These are phyloP conservation scores for Artomyces pyxidatus DNA, from an alignment of 768 basidiomycete species.

Conservation along the genomic window DNA sequence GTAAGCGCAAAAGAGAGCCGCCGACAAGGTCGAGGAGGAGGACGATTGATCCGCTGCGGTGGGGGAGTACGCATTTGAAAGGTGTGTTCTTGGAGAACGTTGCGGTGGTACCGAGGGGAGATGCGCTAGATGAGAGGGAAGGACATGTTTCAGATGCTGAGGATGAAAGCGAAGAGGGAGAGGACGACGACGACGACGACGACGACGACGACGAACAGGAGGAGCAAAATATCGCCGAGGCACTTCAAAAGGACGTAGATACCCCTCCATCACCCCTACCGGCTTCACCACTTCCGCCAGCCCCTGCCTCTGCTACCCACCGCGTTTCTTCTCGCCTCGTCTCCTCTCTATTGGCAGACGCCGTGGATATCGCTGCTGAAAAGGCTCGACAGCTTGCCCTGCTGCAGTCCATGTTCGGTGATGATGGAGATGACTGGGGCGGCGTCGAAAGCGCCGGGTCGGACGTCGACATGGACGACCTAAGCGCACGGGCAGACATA, in stretches of 20 bases:
- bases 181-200: slow-evolving; percentile 3
- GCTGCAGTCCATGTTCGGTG: slow-evolving; percentile 45
- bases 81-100: slow-evolving; percentile 50
- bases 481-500: slow-evolving; percentile 19
- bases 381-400: slow-evolving; percentile 39
- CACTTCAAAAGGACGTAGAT: neutral
- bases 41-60: slow-evolving; percentile 67
- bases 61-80: slow-evolving; percentile 62
- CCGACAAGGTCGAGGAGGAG: slow-evolving; percentile 49
- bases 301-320: slow-evolving; percentile 6
- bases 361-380: slow-evolving; percentile 33
- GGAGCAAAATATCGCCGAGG: neutral
- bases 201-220: slow-evolving; percentile 11
- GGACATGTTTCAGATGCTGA: slow-evolving; percentile 1
- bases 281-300: neutral
- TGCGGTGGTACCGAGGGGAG: neutral
- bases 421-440: slow-evolving; percentile 44
- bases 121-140: neutral
- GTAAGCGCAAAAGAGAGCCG: slow-evolving; percentile 40
- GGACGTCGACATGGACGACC: slow-evolving; percentile 40
- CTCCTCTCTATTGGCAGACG: neutral
- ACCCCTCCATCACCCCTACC: neutral
- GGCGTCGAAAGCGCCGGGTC: slow-evolving; percentile 50
- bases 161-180: slow-evolving; percentile 13
- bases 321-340: too few species aligned